Percentiles rank a stretch among this genome's conserved stretches.
These are phyloP conservation scores for Chaetoscypha palmicola DNA, from an alignment of 2,329 filamentous ascomycete genomes.

Conservation along the genomic window DNA sequence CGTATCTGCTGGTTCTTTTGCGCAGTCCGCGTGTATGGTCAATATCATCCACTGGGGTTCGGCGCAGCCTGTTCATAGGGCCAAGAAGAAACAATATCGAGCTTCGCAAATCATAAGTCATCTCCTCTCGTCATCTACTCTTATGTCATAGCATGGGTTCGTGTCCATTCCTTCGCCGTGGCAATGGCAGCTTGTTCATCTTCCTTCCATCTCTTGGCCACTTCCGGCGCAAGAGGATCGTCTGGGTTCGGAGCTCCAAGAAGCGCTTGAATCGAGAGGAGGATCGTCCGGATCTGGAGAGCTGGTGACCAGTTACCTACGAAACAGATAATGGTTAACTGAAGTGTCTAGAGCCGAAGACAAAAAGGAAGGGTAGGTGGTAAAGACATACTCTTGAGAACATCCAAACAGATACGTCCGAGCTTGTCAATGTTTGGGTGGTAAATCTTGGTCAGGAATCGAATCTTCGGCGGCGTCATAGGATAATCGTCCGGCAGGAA, in stretches of 20 bases:
- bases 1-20: too few relatives aligned
- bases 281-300: constrained; percentile 93
- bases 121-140: too few relatives aligned
- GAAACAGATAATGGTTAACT: constrained; percentile 1
- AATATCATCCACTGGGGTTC: too few relatives aligned
- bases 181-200: constrained; percentile 87
- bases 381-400: constrained; percentile 73
- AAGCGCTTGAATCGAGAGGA: constrained; percentile 96
- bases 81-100: too few relatives aligned
- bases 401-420: constrained; percentile 92
- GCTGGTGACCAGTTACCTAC: constrained; percentile 98
- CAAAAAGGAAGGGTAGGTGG: background rate
- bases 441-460: constrained; percentile 98
- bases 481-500: constrained; percentile 98
- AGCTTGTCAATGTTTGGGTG: constrained; percentile 98
- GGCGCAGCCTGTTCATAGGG: too few relatives aligned
- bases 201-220: constrained; percentile 97
- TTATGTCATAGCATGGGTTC: constrained; percentile 31
- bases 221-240: constrained; percentile 95
- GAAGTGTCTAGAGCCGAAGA: constrained; percentile 12
- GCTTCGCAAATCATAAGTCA: too few relatives aligned
- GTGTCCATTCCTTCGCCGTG: constrained; percentile 88
- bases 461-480: constrained; percentile 97
- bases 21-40: too few relatives aligned
- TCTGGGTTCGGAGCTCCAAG: constrained; percentile 96